These are phyloP conservation scores for Alternaria sp. DNA, from an alignment of 2,329 filamentous ascomycete species.

Conservation along the genomic window DNA sequence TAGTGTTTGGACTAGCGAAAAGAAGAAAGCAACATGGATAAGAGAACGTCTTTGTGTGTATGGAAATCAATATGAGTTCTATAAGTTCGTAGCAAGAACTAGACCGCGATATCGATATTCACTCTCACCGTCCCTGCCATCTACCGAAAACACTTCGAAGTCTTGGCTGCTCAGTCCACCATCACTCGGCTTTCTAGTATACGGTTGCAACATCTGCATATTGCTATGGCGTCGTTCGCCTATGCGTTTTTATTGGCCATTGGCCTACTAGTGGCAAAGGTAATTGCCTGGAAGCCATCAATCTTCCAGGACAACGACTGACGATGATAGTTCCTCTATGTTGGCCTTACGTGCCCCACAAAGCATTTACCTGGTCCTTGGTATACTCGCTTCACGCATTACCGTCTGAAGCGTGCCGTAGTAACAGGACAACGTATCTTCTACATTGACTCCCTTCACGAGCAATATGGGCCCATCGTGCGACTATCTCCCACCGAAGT, in stretches of 20 bases:
- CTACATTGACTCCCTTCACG: constrained; percentile 51
- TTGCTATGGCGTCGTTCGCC: neutral
- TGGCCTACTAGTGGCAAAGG: constrained; percentile 6
- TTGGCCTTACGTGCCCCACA: constrained; percentile 38
- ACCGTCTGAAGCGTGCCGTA: constrained; percentile 50
- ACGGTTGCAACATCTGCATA: neutral
- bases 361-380: constrained; percentile 41
- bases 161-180: too few relatives aligned
- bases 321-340: constrained; percentile 27
- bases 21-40: constrained; percentile 1
- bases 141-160: too few relatives aligned
- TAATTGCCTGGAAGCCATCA: neutral
- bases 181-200: too few relatives aligned
- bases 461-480: constrained; percentile 43
- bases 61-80: neutral
- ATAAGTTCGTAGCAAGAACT: too few relatives aligned
- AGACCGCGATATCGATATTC: too few relatives aligned
- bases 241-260: neutral
- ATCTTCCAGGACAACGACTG: neutral
- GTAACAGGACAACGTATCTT: constrained; percentile 50
- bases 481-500: constrained; percentile 44
- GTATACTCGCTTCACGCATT: constrained; percentile 45
- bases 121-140: neutral
- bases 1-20: constrained; percentile 1
- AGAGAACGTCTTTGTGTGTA: neutral